Conservation (phyloP, 352 stramenopile genomes). For the Pythium angustatum region DNA sequence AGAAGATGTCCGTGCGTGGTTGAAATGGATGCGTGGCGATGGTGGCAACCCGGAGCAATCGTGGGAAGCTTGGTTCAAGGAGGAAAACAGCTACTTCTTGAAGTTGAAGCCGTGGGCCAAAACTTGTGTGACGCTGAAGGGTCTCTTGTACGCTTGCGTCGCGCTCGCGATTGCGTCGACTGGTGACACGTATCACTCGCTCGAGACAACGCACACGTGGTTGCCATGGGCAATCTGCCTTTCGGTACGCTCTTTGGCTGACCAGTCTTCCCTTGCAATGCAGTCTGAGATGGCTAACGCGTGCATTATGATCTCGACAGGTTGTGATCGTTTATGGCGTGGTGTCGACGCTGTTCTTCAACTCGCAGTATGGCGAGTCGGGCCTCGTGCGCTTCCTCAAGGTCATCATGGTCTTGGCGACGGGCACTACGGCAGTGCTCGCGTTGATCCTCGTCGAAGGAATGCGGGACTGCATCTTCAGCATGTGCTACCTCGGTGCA, state of each 20-base stretch:
- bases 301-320: not conserved
- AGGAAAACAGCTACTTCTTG: constrained; percentile 90
- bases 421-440: constrained; percentile 15
- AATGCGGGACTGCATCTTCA: constrained; percentile 82
- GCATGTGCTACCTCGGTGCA: constrained; percentile 88
- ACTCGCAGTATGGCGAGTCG: constrained; percentile 36
- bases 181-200: constrained; percentile 39
- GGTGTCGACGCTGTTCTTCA: constrained; percentile 41
- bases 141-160: constrained; percentile 77
- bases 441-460: constrained; percentile 49
- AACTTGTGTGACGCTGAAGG: constrained; percentile 82
- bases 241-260: constrained; percentile 11
- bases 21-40: constrained; percentile 86
- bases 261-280: not conserved
- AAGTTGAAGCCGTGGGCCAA: constrained; percentile 83
- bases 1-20: constrained; percentile 68
- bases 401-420: constrained; percentile 51
- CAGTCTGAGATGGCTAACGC: not conserved
- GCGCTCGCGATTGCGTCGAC: constrained; percentile 74
- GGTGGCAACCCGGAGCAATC: constrained; percentile 86
- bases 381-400: constrained; percentile 44
- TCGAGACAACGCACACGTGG: constrained; percentile 32
- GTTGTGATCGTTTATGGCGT: constrained; percentile 25
- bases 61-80: constrained; percentile 92
- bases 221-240: constrained; percentile 37